Base-by-base conservation (phyloP, 2,329 filamentous ascomycete species). In the Penicillium aurantiogriseum region DNA sequence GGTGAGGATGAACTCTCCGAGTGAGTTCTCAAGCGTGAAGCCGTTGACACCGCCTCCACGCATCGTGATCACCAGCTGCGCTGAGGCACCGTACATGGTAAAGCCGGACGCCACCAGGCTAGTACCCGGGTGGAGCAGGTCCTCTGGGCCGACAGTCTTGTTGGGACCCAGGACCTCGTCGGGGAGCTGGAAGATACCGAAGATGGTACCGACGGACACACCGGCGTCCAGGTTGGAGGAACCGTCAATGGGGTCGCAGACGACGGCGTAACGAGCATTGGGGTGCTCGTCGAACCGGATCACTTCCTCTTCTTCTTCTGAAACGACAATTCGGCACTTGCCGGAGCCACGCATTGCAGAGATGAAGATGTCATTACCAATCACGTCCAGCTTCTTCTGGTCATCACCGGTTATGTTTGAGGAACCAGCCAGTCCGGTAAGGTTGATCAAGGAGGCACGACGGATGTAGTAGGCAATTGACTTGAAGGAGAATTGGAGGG, bases 391-490 rank as follows among this genome's bases (percentile, higher is more conserved):
- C 81, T 99, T 99, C 86, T 99, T 99, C 77, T 99, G 94, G 75
- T 97, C 94, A 77, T 99, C 94, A 64, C 94, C 94, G 3, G 94
- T 97, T 53, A 84, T 91, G 80, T 99, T 99, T 65, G 92, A 91
- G 59, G 93, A 94, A 58, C 94, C 94, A 61, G 94, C 94, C 48
- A 99, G 87, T 60, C 94, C 94, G 51, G 91, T 95, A 61, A 99
- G 86, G 82, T 96, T 96, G 80, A 97, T 93, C 64, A 99, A 82
- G 25, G 91, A 93, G 36, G 93, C 92, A 76, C 94, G 89, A 70
- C 93, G 92, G 77, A 99, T 99, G 83, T 97, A 99, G 84, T 97
- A 96, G 69, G 94, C 91, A 77, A 99, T 99, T 66, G 91, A 96
- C 83, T 99, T 99, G 88, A 99, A 99, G 64, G 94, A 93, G 83